Evolutionary conservation across 169 alveolate genomes (phyloP).

Genomic region (Amoebophrya sp.): DNA sequence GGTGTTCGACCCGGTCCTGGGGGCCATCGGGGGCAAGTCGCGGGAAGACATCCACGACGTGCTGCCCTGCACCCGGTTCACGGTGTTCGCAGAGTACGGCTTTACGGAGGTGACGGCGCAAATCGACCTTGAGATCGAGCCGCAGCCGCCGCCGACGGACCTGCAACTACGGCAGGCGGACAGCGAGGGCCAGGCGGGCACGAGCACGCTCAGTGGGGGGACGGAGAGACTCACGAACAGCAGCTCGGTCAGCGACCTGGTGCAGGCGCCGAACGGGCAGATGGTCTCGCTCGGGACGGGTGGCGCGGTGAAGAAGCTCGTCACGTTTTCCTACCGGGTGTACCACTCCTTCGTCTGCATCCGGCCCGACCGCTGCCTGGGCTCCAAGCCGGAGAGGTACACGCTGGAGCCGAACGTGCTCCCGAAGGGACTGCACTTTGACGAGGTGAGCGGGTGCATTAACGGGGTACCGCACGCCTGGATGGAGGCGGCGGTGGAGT

Average conservation of each 20-base stretch:
- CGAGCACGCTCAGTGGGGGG: not conserved
- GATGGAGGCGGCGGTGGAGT: not conserved
- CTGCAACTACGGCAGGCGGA: not conserved
- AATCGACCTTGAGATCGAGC: not conserved
- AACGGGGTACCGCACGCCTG: not conserved
- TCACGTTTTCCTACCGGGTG: not conserved
- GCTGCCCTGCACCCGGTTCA: not conserved
- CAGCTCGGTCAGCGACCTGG: no score
- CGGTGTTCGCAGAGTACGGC: not conserved
- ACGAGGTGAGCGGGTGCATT: not conserved
- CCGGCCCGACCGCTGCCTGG: not conserved
- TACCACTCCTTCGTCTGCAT: not conserved
- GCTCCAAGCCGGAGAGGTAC: not conserved
- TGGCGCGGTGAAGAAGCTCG: not conserved
- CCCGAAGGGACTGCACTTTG: not conserved
- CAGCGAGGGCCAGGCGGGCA: not conserved
- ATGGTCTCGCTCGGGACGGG: no score
- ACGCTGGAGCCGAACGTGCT: not conserved
- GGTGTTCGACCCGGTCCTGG: not conserved
- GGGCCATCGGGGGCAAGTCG: not conserved
- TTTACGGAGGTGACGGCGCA: not conserved
- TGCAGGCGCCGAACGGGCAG: no score
- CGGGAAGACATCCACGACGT: not conserved
- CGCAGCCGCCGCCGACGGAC: not conserved
- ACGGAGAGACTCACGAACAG: not conserved